phyloP scores from a whole-genome alignment of 2,329 filamentous ascomycete genomes.

The Myrmaecium sp. region DNA sequence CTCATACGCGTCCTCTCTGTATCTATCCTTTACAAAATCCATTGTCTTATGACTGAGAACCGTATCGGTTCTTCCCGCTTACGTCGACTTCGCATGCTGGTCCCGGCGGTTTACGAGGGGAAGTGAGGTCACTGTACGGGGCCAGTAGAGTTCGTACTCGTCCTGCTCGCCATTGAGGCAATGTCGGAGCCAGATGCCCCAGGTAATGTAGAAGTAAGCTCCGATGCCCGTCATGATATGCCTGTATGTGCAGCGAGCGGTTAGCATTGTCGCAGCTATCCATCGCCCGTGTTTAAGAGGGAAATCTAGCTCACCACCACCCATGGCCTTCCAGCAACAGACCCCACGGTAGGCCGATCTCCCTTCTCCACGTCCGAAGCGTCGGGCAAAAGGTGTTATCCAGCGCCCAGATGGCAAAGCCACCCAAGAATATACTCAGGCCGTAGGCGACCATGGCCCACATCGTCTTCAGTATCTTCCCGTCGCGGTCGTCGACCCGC shows the following conservation, averaged over 20 bases:
- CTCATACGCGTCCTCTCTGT: no score
- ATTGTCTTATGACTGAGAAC: no score
- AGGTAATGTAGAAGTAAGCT: slow-evolving; percentile 70
- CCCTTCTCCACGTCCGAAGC: slow-evolving; percentile 47
- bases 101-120: slow-evolving; percentile 36
- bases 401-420: slow-evolving; percentile 61
- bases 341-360: slow-evolving; percentile 63
- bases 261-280: not conserved
- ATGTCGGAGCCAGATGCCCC: slow-evolving; percentile 67
- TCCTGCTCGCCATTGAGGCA: slow-evolving; percentile 58
- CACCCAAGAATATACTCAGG: slow-evolving; percentile 52
- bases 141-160: slow-evolving; percentile 56
- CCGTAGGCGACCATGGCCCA: slow-evolving; percentile 59
- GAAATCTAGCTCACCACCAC: slow-evolving; percentile 41
- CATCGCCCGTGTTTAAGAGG: not conserved
- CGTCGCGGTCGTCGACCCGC: slow-evolving; percentile 37
- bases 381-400: slow-evolving; percentile 61
- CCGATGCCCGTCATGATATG: slow-evolving; percentile 69
- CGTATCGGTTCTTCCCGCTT: no score
- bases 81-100: no score
- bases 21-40: no score
- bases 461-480: slow-evolving; percentile 47
- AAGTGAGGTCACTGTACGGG: slow-evolving; percentile 38
- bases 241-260: slow-evolving; percentile 24
- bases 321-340: slow-evolving; percentile 57